These are phyloP conservation scores for Naganishia sp. DNA, from an alignment of 1,284 basidiomycete species.

Conservation along the genomic window DNA sequence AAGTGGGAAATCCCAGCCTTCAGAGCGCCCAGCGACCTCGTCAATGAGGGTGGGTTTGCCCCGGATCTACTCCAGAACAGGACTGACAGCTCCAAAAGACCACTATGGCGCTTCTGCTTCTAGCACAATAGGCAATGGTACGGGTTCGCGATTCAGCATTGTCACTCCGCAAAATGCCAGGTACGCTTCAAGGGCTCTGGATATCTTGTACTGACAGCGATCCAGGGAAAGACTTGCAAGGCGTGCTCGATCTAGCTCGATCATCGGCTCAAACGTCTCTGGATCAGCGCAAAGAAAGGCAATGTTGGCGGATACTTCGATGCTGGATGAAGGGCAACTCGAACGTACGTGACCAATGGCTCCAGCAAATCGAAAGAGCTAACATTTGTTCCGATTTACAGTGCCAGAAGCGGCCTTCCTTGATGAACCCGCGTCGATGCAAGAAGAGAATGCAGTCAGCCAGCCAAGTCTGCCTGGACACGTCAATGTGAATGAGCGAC, in stretches of 20 bases:
- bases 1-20: conserved; percentile 15
- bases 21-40: conserved; percentile 19
- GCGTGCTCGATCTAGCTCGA: conserved; percentile 26
- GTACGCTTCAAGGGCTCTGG: neutral
- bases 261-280: conserved; percentile 20
- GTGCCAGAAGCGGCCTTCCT: conserved; percentile 15
- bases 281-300: conserved; percentile 22
- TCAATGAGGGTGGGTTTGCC: neutral
- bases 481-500: conserved; percentile 23
- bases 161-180: conserved; percentile 25
- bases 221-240: conserved; percentile 9
- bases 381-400: neutral
- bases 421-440: neutral
- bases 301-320: conserved; percentile 13
- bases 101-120: conserved; percentile 19
- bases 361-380: no score
- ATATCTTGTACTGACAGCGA: neutral
- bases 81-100: conserved; percentile 1
- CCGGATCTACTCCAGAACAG: neutral
- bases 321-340: conserved; percentile 21
- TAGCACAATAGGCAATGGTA: conserved; percentile 20
- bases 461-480: conserved; percentile 23
- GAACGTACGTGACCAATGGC: conserved; percentile 7
- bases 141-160: conserved; percentile 24
- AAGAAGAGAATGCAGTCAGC: conserved; percentile 3